Base-by-base conservation (phyloP, 192 early-diverging fungal genomes). In the Neocallimastix lanati region DNA sequence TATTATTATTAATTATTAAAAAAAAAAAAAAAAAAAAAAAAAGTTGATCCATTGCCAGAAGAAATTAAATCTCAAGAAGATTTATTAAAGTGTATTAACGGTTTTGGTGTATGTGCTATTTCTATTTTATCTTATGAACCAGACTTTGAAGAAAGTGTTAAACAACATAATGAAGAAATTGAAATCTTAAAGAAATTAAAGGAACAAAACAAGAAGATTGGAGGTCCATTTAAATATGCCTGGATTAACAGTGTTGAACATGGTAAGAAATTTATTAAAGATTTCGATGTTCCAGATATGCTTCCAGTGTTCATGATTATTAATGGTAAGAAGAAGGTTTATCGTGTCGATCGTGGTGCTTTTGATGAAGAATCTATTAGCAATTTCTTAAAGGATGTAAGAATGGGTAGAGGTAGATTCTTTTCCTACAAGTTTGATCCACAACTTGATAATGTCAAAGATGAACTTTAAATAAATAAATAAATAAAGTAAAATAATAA, bases 201-300 rank as follows among this genome's bases (percentile, higher is more conserved):
- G 16, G 50, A 67, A 21, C 16, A 67, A 67, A 67, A 67, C 11
- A 67, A n/a, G 16, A 67, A 67, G 25, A 16, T 67, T 67, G 50
- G 50, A n/a, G 50, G 50, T 27, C 77, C 33, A 78, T 85, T 81
- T 79, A 79, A 38, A 30, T 87, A 83, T 80, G 50, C 82, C 16
- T 89, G 86, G 85, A 30, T 88, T 35, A 85, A 86, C 76, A 40
- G 79, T 13, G 76, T 84, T 38, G 83, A 82, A 28, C 82, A 36
- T 21, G 83, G 83, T 25, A 76, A 77, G 38, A 80, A 88, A 35
- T 81, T 89, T 28, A 81, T 88, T 40, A 78, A 78, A 27, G 85
- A 87, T 38, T 84, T 89, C 77, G 85, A 84, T 78, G 82, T 88
- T 28, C 82, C 82, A 78, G 88, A 89, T 78, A 82, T 80, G 77